Evolutionary conservation across 345 rosid genomes (phyloP).

Genomic region (Aquilaria sinensis): DNA sequence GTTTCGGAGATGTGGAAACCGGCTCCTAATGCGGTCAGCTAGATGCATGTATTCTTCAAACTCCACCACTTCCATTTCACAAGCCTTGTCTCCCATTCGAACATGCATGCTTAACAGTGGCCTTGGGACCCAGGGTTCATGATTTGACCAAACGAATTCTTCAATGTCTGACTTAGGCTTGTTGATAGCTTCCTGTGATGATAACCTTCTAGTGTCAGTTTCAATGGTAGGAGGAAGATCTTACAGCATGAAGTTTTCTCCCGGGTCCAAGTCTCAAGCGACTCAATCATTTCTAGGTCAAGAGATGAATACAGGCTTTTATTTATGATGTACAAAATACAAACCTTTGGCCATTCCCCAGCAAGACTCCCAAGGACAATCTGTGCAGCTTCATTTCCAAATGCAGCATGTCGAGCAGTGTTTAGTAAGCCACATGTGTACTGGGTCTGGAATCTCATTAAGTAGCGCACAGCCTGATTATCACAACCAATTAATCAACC

Average conservation of each 20-base stretch:
- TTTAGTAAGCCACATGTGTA: slow-evolving; percentile 84
- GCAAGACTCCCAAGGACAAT: slow-evolving; percentile 43
- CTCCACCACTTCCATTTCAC: slow-evolving; percentile 80
- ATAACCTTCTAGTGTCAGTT: slow-evolving; percentile 5
- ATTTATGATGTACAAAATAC: not conserved
- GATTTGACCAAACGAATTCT: slow-evolving; percentile 70
- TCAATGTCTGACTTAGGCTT: slow-evolving; percentile 47
- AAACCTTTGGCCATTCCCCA: slow-evolving; percentile 55
- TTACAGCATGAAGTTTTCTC: not conserved
- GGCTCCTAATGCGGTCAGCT: slow-evolving; percentile 48
- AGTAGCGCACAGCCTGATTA: slow-evolving; percentile 61
- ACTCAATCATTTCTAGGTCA: not conserved
- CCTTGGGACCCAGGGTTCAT: slow-evolving; percentile 82
- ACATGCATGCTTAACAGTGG: slow-evolving; percentile 93
- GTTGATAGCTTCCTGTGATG: slow-evolving; percentile 22
- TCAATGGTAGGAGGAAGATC: not conserved
- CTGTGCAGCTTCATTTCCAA: slow-evolving; percentile 75
- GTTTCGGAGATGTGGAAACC: slow-evolving; percentile 62
- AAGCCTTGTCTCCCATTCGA: slow-evolving; percentile 98
- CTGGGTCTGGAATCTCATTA: slow-evolving; percentile 78
- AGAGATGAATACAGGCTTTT: too few relatives aligned
- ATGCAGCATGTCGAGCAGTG: slow-evolving; percentile 68
- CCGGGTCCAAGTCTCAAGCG: too few relatives aligned
- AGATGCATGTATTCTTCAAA: slow-evolving; percentile 67
- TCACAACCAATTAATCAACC: not conserved